A percentile compares a stretch with the other conserved stretches of the same genome.
phyloP scores from a whole-genome alignment of 2,329 filamentous ascomycete genomes.

The Paecilomyces sp. region DNA sequence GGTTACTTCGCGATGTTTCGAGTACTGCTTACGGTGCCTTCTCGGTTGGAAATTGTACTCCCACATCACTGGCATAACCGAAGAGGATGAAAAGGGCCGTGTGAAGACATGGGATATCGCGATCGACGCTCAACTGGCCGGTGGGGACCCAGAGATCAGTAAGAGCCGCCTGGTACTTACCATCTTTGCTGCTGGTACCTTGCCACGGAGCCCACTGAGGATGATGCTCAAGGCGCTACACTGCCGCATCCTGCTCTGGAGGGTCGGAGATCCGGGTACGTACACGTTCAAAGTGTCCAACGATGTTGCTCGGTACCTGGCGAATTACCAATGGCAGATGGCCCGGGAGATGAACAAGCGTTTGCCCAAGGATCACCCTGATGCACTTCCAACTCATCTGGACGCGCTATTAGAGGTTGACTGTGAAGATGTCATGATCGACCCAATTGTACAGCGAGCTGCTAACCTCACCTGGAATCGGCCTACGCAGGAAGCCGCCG shows the following conservation, averaged over 20 bases:
- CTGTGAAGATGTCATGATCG: slow-evolving; percentile 73
- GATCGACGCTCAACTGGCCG: slow-evolving; percentile 84
- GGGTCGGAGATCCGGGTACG: slow-evolving; percentile 59
- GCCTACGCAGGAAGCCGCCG: slow-evolving; percentile 61
- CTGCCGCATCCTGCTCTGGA: slow-evolving; percentile 82
- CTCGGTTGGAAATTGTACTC: slow-evolving; percentile 74
- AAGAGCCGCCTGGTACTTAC: slow-evolving; percentile 80
- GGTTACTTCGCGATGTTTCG: slow-evolving; percentile 69
- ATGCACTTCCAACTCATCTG: slow-evolving; percentile 69
- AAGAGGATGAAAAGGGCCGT: slow-evolving; percentile 77
- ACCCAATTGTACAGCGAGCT: slow-evolving; percentile 72
- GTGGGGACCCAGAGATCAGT: slow-evolving; percentile 83
- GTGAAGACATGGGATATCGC: slow-evolving; percentile 92
- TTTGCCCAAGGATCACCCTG: slow-evolving; percentile 48
- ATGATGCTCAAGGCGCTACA: slow-evolving; percentile 91
- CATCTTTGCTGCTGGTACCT: slow-evolving; percentile 76
- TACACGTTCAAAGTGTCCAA: slow-evolving; percentile 60
- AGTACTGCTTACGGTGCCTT: slow-evolving; percentile 70
- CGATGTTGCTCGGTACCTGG: slow-evolving; percentile 63
- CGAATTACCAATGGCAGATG: slow-evolving; percentile 71
- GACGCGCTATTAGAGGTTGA: slow-evolving; percentile 68
- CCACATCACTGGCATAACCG: slow-evolving; percentile 68
- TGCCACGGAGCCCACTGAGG: slow-evolving; percentile 73
- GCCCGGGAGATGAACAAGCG: slow-evolving; percentile 56
- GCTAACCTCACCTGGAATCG: slow-evolving; percentile 87